A percentile compares a stretch with the other conserved stretches of the same genome.
phyloP scores from a whole-genome alignment of 2,329 filamentous ascomycete genomes.

The Diplocarpon rosae region DNA sequence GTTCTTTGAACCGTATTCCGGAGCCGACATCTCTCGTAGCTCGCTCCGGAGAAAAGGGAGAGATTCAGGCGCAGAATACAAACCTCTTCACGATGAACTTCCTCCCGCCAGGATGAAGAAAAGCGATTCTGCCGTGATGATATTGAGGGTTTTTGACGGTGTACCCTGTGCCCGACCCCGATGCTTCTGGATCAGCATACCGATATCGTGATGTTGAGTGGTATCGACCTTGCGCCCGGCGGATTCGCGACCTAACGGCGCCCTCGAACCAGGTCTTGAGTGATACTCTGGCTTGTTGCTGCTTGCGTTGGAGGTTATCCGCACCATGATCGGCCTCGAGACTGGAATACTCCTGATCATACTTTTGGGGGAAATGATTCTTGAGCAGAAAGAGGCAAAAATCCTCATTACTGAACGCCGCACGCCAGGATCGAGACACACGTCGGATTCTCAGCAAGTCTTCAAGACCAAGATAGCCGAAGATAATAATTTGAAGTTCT shows the following conservation, averaged over 20 bases:
- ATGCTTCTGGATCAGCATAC: background rate
- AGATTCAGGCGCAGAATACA: no score
- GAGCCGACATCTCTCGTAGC: no score
- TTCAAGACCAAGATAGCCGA: slow-evolving; percentile 16
- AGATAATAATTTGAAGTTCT: slow-evolving; percentile 16
- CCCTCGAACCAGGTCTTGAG: slow-evolving; percentile 6
- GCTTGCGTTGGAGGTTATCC: background rate
- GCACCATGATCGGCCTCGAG: background rate
- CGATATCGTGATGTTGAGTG: slow-evolving; percentile 5
- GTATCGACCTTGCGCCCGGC: slow-evolving; percentile 5
- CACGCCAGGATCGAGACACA: slow-evolving; percentile 20
- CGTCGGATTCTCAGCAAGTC: slow-evolving; percentile 16
- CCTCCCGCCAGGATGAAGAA: background rate
- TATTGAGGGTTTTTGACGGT: slow-evolving; percentile 7
- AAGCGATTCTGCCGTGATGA: slow-evolving; percentile 18
- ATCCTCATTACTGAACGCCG: slow-evolving; percentile 11
- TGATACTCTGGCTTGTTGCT: background rate
- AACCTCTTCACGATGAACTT: slow-evolving; percentile 8
- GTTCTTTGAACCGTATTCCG: no score
- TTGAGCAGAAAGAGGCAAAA: slow-evolving; percentile 13
- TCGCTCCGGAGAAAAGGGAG: no score
- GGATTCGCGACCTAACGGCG: background rate
- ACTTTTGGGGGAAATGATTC: slow-evolving; percentile 10
- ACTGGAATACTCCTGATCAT: background rate
- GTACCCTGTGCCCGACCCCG: background rate